Evolutionary conservation across 495 filamentous ascomycete species (phyloP).

Genomic region (Diplogelasinospora grovesii): DNA sequence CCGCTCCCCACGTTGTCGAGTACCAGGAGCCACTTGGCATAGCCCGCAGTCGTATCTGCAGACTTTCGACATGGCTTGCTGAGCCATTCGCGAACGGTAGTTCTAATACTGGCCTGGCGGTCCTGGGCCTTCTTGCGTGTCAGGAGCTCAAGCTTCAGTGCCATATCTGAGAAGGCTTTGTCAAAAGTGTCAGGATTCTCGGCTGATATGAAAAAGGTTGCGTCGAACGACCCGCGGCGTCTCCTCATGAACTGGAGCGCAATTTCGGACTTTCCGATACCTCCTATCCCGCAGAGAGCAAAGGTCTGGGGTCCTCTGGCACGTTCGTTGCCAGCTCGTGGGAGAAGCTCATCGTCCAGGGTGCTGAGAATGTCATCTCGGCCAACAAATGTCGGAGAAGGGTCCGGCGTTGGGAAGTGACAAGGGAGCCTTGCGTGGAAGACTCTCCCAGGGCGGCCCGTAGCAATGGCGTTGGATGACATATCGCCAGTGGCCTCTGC

Average conservation of each 20-base stretch:
- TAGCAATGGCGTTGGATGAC: too few species aligned
- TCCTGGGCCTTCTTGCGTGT: slow-evolving; percentile 1
- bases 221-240: not conserved
- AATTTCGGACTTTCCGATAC: not conserved
- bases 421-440: too few species aligned
- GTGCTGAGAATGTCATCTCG: too few species aligned
- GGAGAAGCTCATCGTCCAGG: slow-evolving; percentile 1
- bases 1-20: slow-evolving; percentile 3
- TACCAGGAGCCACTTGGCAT: not conserved
- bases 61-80: too few species aligned
- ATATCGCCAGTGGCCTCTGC: too few species aligned
- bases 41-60: not conserved
- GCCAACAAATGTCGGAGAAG: too few species aligned
- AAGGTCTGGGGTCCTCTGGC: not conserved
- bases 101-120: not conserved
- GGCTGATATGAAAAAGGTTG: slow-evolving; percentile 1
- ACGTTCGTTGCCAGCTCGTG: not conserved
- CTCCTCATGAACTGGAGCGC: not conserved
- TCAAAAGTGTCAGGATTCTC: not conserved
- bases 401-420: too few species aligned
- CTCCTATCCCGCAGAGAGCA: not conserved
- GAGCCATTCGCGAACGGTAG: not conserved
- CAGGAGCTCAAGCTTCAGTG: not conserved
- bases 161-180: slow-evolving; percentile 1
- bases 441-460: too few species aligned